Conservation (phyloP, 2,329 filamentous ascomycete species). For the Colletotrichum euphorbiae region DNA sequence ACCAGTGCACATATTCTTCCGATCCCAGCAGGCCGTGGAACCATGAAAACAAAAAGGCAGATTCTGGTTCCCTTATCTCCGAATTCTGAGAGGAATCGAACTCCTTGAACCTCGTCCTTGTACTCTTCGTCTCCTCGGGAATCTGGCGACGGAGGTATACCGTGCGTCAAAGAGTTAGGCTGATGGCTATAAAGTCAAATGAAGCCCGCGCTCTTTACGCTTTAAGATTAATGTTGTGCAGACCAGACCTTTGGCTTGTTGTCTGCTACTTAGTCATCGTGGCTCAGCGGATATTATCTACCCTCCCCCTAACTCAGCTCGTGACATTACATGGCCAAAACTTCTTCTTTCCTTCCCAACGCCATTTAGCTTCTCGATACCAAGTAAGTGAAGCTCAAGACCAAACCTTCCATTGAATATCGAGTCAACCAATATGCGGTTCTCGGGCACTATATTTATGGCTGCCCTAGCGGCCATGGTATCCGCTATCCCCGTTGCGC, state of each 20-base stretch:
- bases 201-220: too few relatives aligned
- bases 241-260: too few relatives aligned
- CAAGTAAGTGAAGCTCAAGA: too few relatives aligned
- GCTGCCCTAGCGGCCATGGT: not conserved
- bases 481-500: not conserved
- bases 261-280: not conserved
- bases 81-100: not conserved
- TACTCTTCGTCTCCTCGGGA: too few relatives aligned
- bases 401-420: accelerated
- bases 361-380: too few relatives aligned
- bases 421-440: not conserved
- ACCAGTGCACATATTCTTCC: not conserved
- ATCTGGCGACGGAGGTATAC: too few relatives aligned
- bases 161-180: too few relatives aligned
- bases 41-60: not conserved
- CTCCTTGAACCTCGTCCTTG: not conserved
- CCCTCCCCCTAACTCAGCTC: too few relatives aligned
- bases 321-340: too few relatives aligned
- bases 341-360: too few relatives aligned
- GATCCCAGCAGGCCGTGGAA: not conserved
- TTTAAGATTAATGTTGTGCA: too few relatives aligned
- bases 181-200: too few relatives aligned
- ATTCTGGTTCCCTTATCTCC: not conserved
- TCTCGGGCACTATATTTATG: not conserved
- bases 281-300: not conserved